These are phyloP conservation scores for Penicillium oxalicum DNA, from an alignment of 2,329 filamentous ascomycete species.

Conservation along the genomic window DNA sequence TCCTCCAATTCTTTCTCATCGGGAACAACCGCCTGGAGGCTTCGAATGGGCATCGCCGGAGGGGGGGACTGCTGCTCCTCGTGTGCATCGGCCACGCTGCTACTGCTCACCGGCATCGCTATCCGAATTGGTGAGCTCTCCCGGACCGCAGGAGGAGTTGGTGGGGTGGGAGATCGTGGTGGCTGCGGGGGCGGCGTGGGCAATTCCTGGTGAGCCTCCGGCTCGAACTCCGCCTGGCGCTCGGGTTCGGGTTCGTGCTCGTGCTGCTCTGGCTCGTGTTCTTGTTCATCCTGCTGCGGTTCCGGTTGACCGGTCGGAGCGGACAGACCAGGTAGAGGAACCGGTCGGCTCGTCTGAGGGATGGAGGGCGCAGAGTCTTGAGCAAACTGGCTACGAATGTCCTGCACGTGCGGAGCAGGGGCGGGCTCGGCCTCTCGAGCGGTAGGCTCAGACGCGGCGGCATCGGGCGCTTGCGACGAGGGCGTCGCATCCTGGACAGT, in stretches of 20 bases:
- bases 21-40: constrained; percentile 58
- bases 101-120: constrained; percentile 75
- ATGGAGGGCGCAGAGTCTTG: constrained; percentile 57
- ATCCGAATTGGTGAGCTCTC: constrained; percentile 74
- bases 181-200: constrained; percentile 42
- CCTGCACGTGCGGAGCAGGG: constrained; percentile 60
- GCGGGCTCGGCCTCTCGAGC: constrained; percentile 48
- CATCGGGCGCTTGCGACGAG: constrained; percentile 60
- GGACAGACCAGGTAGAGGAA: constrained; percentile 73
- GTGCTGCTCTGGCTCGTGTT: constrained; percentile 35
- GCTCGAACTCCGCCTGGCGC: background rate
- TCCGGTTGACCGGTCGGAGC: constrained; percentile 49
- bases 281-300: constrained; percentile 24
- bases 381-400: constrained; percentile 77
- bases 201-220: constrained; percentile 28
- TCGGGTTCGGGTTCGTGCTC: constrained; percentile 31
- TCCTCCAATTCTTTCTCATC: constrained; percentile 62
- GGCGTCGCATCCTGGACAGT: constrained; percentile 61
- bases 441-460: constrained; percentile 43
- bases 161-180: constrained; percentile 46
- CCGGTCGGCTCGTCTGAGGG: constrained; percentile 60
- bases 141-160: constrained; percentile 42
- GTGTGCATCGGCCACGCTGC: constrained; percentile 45
- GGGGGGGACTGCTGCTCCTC: constrained; percentile 39
- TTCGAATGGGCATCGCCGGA: constrained; percentile 53